Base-by-base conservation (phyloP, 768 basidiomycete genomes). In the Pleurotus sapidus region DNA sequence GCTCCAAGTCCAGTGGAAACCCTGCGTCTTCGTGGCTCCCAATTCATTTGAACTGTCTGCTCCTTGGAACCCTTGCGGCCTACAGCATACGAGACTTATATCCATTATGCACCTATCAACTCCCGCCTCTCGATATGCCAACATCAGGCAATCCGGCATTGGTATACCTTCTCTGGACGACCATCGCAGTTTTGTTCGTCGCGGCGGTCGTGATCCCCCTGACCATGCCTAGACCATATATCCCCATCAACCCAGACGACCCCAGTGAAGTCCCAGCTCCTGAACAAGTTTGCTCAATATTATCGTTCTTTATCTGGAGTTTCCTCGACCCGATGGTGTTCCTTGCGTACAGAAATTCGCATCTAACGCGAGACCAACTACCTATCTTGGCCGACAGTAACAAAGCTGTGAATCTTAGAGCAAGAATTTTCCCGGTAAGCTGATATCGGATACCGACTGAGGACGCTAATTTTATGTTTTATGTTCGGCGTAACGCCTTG, bases 331-430 rank as follows among this genome's bases (percentile, higher is more conserved):
- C 77, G 0, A 67, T 80, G 37, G 68, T 87, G 18, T 74, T 76
- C 54, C 61, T 71, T 37, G 83, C 80, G 3, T 76, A 77, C 59
- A 71, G 73, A 12, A 62, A 77, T n/a, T 67, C 75, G 4, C 82
- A 81, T 65, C 66, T 87, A 0, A 65, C 80, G 0, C 70, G 74
- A 42, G 83, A 87, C 46, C 66, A 83, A 53, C 68, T 88, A 24
- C 85, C 86, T 12, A 83, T 82, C 2, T 76, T 89, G 71, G 83
- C 84, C 2, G 87, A 89, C 59, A 82, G 82, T 56, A 88, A 89
- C 59, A 55, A 66, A 56, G 69, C 70, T 3, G 49, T 65, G 18
- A 56, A 67, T 50, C 54, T 73, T 9, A 70, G 63, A 38, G 64
- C 55, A 17, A 64, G 51, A 15, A 62, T 60, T 46, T 74, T 70